phyloP scores from a whole-genome alignment of 768 basidiomycete species.

The Pisolithus orientalis region DNA sequence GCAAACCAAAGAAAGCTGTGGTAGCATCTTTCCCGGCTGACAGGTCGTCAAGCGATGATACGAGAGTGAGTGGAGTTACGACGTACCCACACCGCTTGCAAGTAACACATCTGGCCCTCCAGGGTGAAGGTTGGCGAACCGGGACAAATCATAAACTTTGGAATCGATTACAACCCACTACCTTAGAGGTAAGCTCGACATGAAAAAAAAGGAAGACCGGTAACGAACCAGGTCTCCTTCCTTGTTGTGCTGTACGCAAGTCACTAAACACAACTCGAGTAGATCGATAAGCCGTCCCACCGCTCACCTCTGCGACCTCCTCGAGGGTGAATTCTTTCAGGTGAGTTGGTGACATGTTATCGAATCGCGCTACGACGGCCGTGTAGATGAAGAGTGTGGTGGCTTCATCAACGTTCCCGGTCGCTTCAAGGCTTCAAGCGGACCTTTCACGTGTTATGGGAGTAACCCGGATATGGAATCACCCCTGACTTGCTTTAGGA shows the following conservation, averaged over 20 bases:
- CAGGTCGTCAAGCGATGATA: not conserved
- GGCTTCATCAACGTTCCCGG: too few relatives aligned
- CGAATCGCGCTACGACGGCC: too few relatives aligned
- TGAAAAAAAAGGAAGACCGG: not conserved
- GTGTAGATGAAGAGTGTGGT: too few relatives aligned
- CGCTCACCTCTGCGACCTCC: constrained; percentile 62
- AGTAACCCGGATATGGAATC: too few relatives aligned
- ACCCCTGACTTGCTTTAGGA: too few relatives aligned
- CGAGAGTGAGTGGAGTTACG: not conserved
- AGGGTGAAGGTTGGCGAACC: constrained; percentile 80
- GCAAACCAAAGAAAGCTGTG: constrained; percentile 77
- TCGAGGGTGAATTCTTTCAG: constrained; percentile 39
- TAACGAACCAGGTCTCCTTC: constrained; percentile 68
- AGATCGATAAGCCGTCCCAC: not conserved
- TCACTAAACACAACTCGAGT: not conserved
- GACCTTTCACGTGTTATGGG: too few relatives aligned
- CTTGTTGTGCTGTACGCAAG: constrained; percentile 66
- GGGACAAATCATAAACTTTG: constrained; percentile 76
- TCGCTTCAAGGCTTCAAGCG: too few relatives aligned
- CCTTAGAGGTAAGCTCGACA: constrained; percentile 1
- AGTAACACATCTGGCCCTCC: constrained; percentile 73
- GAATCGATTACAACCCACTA: constrained; percentile 82
- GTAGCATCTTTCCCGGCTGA: constrained; percentile 72
- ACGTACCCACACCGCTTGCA: constrained; percentile 58
- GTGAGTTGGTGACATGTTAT: constrained; percentile 14